phyloP scores from a whole-genome alignment of 768 basidiomycete genomes.

The Suillus subalutaceus region DNA sequence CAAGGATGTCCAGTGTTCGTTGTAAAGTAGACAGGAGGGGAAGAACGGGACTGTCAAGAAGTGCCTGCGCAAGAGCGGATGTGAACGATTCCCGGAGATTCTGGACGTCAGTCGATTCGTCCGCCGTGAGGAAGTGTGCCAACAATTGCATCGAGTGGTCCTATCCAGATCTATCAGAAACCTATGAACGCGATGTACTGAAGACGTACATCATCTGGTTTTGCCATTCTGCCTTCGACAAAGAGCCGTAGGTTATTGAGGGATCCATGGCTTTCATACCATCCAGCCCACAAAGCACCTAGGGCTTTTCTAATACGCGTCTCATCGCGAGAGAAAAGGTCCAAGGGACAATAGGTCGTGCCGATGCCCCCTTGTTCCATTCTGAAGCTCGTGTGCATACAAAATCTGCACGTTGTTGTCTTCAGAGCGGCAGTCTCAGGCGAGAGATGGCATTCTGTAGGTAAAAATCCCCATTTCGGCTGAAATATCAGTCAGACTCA shows the following conservation, averaged over 20 bases:
- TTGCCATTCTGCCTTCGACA: conserved; percentile 59
- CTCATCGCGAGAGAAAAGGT: conserved; percentile 78
- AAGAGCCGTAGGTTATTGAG: conserved; percentile 88
- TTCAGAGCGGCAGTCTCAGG: conserved; percentile 60
- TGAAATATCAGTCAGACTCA: conserved; percentile 32
- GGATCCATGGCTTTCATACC: conserved; percentile 64
- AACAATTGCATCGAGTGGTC: background rate
- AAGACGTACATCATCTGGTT: conserved; percentile 58
- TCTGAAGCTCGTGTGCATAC: conserved; percentile 78
- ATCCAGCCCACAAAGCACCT: conserved; percentile 69
- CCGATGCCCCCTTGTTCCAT: conserved; percentile 34
- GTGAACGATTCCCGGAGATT: conserved; percentile 54
- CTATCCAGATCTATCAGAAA: conserved; percentile 1
- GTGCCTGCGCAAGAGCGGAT: conserved; percentile 47
- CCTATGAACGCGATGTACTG: background rate
- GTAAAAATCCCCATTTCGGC: conserved; percentile 99
- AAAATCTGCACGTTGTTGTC: conserved; percentile 80
- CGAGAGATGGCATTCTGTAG: conserved; percentile 63
- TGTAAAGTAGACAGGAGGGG: conserved; percentile 62
- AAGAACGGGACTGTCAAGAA: conserved; percentile 57
- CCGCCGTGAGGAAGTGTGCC: conserved; percentile 18
- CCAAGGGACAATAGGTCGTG: conserved; percentile 80
- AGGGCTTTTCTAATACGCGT: conserved; percentile 67
- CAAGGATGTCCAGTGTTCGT: conserved; percentile 75
- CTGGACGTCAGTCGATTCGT: conserved; percentile 15